Percentiles rank a stretch among this genome's conserved stretches.
These are phyloP conservation scores for Agaricus subrufescens DNA, from an alignment of 768 basidiomycete species.

Conservation along the genomic window DNA sequence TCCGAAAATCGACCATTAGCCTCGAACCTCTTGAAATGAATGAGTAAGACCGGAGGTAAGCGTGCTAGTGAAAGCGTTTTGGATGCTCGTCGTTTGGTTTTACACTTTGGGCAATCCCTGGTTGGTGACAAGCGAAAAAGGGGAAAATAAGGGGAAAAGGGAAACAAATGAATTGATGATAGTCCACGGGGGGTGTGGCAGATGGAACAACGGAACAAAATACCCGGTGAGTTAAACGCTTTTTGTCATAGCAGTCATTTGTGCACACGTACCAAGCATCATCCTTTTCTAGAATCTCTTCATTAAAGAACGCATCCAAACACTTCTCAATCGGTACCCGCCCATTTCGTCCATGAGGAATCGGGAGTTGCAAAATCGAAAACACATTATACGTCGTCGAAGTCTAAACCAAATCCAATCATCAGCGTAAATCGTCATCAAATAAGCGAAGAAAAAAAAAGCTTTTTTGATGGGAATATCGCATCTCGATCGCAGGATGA, in stretches of 20 bases:
- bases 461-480: neutral
- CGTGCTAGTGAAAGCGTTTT: conserved; percentile 89
- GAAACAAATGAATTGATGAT: neutral
- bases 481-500: neutral
- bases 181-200: neutral
- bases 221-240: no score
- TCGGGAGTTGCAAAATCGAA: conserved; percentile 90
- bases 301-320: conserved; percentile 85
- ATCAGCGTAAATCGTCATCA: neutral
- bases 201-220: neutral
- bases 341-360: conserved; percentile 60
- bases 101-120: conserved; percentile 96
- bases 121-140: neutral
- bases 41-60: conserved; percentile 87
- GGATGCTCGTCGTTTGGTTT: conserved; percentile 77
- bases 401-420: conserved; percentile 47
- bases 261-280: conserved; percentile 76
- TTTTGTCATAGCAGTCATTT: no score
- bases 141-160: neutral
- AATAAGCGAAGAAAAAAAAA: neutral
- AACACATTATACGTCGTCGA: conserved; percentile 97
- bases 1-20: conserved; percentile 90
- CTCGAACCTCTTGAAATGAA: conserved; percentile 91
- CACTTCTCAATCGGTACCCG: conserved; percentile 75
- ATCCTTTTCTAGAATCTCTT: conserved; percentile 86